A percentile compares a stretch with the other conserved stretches of the same genome.
These are phyloP conservation scores for Neopestalotiopsis rosae DNA, from an alignment of 2,329 filamentous ascomycete genomes.

Conservation along the genomic window DNA sequence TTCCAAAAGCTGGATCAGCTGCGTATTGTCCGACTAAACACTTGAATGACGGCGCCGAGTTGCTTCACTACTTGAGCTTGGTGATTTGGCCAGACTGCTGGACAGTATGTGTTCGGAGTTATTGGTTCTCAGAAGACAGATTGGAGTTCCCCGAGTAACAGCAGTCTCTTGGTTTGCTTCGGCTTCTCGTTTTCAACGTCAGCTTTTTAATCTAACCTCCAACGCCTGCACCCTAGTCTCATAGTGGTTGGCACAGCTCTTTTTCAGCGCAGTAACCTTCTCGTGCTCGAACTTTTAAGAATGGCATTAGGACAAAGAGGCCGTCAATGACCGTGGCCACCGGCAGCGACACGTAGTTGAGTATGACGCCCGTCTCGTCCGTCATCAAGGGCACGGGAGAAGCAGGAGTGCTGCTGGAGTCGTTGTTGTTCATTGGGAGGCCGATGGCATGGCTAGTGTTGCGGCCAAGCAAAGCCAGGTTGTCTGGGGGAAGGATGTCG, in stretches of 20 bases:
- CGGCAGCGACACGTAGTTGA: no score
- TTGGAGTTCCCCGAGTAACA: slow-evolving; percentile 61
- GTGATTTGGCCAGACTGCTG: slow-evolving; percentile 71
- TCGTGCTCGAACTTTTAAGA: slow-evolving; percentile 99
- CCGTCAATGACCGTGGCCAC: no score
- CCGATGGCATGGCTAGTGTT: no score
- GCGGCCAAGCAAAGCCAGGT: no score
- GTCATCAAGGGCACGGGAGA: no score
- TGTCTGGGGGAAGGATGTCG: no score
- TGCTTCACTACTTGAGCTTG: slow-evolving; percentile 75
- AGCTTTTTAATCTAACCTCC: slow-evolving; percentile 73
- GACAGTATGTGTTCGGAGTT: slow-evolving; percentile 62
- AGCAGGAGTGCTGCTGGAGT: no score
- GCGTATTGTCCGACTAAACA: slow-evolving; percentile 72
- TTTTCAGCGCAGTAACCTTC: slow-evolving; percentile 85
- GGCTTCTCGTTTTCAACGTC: slow-evolving; percentile 77
- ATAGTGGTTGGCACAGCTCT: slow-evolving; percentile 83
- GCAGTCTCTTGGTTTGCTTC: slow-evolving; percentile 67
- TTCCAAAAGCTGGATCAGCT: slow-evolving; percentile 70
- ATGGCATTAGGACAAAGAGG: no score
- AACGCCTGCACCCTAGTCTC: slow-evolving; percentile 86
- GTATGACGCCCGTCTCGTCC: no score
- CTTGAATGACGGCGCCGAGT: slow-evolving; percentile 73
- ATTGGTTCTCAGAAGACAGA: slow-evolving; percentile 51
- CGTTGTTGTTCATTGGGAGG: no score